Base-by-base conservation (phyloP, 805 yeast genomes). In the Metschnikowia borealis region DNA sequence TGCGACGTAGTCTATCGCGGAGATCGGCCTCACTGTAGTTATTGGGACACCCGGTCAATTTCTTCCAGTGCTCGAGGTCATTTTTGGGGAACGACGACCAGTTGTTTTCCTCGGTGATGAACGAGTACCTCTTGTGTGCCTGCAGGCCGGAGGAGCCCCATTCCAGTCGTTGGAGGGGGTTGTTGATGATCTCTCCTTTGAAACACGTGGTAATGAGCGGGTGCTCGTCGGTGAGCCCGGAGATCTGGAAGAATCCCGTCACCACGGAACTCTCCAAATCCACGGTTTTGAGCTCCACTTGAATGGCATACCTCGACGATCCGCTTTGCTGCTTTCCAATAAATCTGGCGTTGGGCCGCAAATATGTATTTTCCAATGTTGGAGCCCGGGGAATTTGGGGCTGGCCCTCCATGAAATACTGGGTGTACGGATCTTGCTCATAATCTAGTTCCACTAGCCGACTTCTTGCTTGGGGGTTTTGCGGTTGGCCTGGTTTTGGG, bases 311-410 rank as follows among this genome's bases (percentile, higher is more conserved):
- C 3, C 80, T 77, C 2, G 81, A 75, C 52, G 78, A 69, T 0
- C 87, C 89, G 10, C 88, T 81, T 60, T 82, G 85, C 60, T 87
- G 95, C 20, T 82, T 77, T 2, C 95, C 95, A 7, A 73, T 62
- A 56, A 83, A 87, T 35, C 61, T 68, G 23, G 87, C 74, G 42
- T 86, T 84, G 2, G 90, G 84, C 49, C 79, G 77, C 17, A 87
- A 68, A 48, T 78, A 80, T 3, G 63, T 48, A 52, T 61, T 47
- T 79, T 71, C 11, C 75, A 81, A 62, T 6, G 38, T 34, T 2
- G 63, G 62, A n/a, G 49, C 44, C 3, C 40, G 39, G 6, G 37
- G 29, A 6, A 37, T 46, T 20, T 64, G 32, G n/a, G 15, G 13
- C 45, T 15, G 36, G 29, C 8, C 14, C 14, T 14, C 21, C n/a